Evolutionary conservation across 1,284 basidiomycete species (phyloP).

Genomic region (Puccinia coronata): DNA sequence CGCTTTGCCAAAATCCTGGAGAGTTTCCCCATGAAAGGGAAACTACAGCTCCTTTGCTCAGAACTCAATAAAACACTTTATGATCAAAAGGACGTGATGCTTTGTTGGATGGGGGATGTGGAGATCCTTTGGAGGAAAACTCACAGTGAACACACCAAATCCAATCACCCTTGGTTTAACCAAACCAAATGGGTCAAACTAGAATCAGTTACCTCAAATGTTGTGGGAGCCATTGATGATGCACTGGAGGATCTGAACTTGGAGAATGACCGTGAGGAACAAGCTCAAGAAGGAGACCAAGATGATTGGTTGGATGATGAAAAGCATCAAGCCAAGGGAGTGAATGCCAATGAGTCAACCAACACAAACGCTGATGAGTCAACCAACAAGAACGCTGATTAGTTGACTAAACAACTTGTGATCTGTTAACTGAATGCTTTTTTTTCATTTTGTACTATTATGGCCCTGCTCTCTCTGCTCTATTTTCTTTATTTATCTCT

Average conservation of each 20-base stretch:
- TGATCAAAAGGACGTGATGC: neutral
- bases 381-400: too few species aligned
- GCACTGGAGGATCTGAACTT: neutral
- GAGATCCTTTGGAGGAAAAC: neutral
- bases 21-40: neutral
- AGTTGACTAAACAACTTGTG: too few species aligned
- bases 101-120: neutral
- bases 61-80: neutral
- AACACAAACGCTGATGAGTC: too few species aligned
- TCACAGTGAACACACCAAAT: neutral
- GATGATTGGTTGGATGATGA: too few species aligned
- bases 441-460: too few species aligned
- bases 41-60: neutral
- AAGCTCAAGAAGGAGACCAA: too few species aligned
- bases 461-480: too few species aligned
- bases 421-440: too few species aligned
- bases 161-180: neutral
- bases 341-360: too few species aligned
- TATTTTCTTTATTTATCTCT: too few species aligned
- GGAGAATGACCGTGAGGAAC: too few species aligned
- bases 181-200: neutral
- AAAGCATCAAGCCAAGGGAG: too few species aligned
- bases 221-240: neutral
- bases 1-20: neutral
- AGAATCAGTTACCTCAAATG: neutral